Base-by-base conservation (phyloP, 345 rosid genomes). In the Moringa oleifera region DNA sequence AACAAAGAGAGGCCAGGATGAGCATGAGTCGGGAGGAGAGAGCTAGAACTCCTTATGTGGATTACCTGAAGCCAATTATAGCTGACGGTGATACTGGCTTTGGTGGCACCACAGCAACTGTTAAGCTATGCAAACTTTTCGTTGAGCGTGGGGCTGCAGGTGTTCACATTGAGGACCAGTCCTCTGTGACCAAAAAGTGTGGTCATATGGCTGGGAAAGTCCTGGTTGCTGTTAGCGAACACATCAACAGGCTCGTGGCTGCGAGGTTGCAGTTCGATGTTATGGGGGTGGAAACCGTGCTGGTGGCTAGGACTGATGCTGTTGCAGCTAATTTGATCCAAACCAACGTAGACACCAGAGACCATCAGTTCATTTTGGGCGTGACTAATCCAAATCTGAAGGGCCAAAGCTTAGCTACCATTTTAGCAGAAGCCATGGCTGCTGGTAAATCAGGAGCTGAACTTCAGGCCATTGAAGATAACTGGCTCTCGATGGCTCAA, bases 201-300 rank as follows among this genome's bases (percentile, higher is more conserved):
- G 96, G 96, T 41, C 98, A 95, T 75, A 89, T 91, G 97, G 96
- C 98, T 4, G 96, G 96, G 17, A 95, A 91, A 68, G 97, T 95
- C 36, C 91, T 95, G 3, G 99, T 95, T 50, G 90, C 97, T 0
- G 79, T 91, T 21, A 89, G 87, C 46, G 99, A 91, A 63, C 97
- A 95, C 67, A 85, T 91, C 51, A 91, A 91, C 66, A 80, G 91
- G 69, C 95, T 91, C 18, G 96, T 89, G 1, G 99, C 98, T 8
- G 99, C 96, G 5, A 73, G 97, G 79, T 79, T 95, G 73, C 97
- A 95, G 70, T 91, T 95, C 56, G 96, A 95, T 37, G 86, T 95
- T 45, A 91, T 89, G 99, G 98, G 96, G 25, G 80, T 79, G 11
- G 99, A 91, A 83, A 95, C 97, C 0, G 85, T 95, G 15, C 66